A percentile compares a stretch with the other conserved stretches of the same genome.
Conservation (phyloP, 1,284 basidiomycete species). For the Pterula multifida region DNA sequence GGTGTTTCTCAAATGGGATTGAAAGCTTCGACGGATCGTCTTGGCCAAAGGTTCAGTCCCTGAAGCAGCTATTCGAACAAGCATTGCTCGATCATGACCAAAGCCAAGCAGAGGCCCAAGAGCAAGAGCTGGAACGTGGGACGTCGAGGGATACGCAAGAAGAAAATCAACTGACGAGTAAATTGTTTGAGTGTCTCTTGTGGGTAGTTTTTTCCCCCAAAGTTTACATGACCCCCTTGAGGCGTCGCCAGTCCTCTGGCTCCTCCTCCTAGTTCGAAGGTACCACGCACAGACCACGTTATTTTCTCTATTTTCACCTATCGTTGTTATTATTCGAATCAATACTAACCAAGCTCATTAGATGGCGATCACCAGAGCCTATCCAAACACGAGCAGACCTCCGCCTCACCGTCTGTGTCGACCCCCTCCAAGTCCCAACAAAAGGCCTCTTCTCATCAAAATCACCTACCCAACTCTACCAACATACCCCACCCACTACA, state of each 20-base stretch:
- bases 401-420: constrained; percentile 49
- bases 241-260: too few species aligned
- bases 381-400: constrained; percentile 38
- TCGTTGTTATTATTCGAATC: too few species aligned
- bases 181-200: neutral
- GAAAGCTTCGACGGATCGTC: neutral
- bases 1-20: neutral
- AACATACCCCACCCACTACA: neutral
- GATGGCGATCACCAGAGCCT: constrained; percentile 34
- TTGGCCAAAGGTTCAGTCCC: neutral
- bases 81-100: neutral
- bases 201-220: neutral
- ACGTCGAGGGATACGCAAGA: neutral
- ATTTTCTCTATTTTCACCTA: too few species aligned
- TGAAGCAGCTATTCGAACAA: neutral
- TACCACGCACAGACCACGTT: too few species aligned
- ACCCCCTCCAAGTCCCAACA: constrained; percentile 19
- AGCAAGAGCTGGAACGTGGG: neutral
- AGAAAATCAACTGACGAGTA: neutral
- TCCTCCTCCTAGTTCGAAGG: too few species aligned
- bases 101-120: neutral
- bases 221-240: too few species aligned
- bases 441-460: too few species aligned
- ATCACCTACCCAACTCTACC: too few species aligned
- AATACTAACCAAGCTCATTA: too few species aligned